These are phyloP conservation scores for Solanum okadae DNA, from an alignment of 257 asterid genomes.

Conservation along the genomic window DNA sequence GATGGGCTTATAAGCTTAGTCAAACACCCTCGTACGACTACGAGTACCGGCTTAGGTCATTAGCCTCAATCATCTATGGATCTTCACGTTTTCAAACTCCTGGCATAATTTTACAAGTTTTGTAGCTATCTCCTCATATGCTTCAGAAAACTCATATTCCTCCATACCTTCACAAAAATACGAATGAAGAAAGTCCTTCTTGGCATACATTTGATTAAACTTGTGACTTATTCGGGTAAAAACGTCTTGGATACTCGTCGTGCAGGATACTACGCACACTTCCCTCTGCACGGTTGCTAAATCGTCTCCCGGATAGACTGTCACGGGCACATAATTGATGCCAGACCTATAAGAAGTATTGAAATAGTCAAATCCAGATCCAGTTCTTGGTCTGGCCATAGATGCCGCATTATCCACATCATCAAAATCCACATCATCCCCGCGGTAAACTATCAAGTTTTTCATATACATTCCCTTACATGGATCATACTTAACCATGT, in stretches of 20 bases:
- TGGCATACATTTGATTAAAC: background rate
- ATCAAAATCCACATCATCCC: background rate
- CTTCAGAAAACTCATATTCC: background rate
- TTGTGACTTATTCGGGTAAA: background rate
- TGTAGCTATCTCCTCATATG: background rate
- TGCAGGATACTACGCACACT: background rate
- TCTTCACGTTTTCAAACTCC: too few species aligned
- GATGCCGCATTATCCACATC: background rate
- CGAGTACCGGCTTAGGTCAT: too few species aligned
- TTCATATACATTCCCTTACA: fast-evolving
- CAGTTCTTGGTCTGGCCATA: background rate
- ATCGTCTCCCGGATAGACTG: background rate
- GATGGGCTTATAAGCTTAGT: too few species aligned
- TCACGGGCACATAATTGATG: background rate
- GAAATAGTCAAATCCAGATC: too few species aligned
- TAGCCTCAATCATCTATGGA: too few species aligned
- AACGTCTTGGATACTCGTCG: background rate
- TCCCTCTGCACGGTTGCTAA: background rate
- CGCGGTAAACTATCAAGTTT: background rate
- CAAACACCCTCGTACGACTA: too few species aligned
- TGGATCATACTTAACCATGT: background rate
- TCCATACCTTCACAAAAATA: background rate
- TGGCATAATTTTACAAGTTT: too few species aligned
- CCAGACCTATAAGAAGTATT: background rate
- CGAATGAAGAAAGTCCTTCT: background rate